Evolutionary conservation across 1,284 basidiomycete species (phyloP), one percentile per base, ranked within the genome.

Genomic region (Austropuccinia psidii): DNA sequence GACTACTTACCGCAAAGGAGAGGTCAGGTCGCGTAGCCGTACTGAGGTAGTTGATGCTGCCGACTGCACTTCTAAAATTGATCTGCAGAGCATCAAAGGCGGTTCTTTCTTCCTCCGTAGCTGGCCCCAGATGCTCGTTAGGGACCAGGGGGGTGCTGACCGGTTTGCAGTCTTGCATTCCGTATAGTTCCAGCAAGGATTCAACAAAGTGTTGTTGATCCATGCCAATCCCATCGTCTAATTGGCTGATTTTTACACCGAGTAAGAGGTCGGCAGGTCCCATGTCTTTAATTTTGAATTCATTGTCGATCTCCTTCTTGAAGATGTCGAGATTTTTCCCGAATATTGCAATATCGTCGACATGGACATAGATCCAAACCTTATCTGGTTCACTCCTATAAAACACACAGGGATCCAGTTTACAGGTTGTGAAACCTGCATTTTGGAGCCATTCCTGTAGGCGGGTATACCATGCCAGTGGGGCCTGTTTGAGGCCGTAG

Each of bases 401-500:
- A 27, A 66, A 66, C 11, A 66, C 37, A 21, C 27, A 49, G 5
- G 64, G 64, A 24, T 66, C 64, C 17, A 15, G 33, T 11, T 31
- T 24, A 1, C 37, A 5, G 9, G 19, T 31, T 2, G 7, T 13
- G 41, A 64, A 64, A 4, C 41, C 60, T 19, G 45, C 29, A 1
- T 3, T 21, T n/a, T 39, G 9, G 17, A 62, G 17, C 58, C 58
- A 65, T 19, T 4, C 9, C 4, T 43, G 31, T 6, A 65, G 13
- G 9, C 31, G 11, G 35, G 31, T 35, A n/a, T 66, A 52, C 17
- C 64, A 66, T 1, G 31, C 31, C 1, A 33, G 35, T 13, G 64
- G 47, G 1, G 64, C 43, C 29, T 66, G 64, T 19, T 66, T 66
- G 2, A 66, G 19, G 29, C 64, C 64, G 29, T 66, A 66, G 11